These are phyloP conservation scores for Nicotiana sylvestris DNA, from an alignment of 257 asterid genomes.

Conservation along the genomic window DNA sequence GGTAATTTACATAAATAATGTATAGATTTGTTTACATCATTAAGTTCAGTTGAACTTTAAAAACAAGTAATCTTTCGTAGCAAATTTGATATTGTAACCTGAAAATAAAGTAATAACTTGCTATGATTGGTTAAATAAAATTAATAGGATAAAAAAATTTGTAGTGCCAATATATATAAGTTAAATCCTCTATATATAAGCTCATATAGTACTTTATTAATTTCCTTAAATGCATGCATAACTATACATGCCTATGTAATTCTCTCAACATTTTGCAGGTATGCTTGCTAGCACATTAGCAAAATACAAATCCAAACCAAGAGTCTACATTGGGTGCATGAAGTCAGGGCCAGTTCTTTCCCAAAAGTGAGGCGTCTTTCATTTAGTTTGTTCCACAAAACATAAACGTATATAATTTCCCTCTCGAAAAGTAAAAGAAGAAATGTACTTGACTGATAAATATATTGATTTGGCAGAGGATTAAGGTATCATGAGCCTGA, in stretches of 20 bases:
- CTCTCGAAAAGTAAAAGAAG: background rate
- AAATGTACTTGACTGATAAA: background rate
- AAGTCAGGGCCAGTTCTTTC: slow-evolving; percentile 78
- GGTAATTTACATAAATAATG: slow-evolving; percentile 16
- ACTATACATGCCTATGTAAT: background rate
- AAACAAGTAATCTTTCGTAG: too few relatives aligned
- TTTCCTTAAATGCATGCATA: background rate
- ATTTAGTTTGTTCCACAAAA: background rate
- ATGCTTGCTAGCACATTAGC: slow-evolving; percentile 40
- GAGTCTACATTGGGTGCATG: slow-evolving; percentile 84
- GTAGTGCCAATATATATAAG: too few relatives aligned
- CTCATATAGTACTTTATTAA: background rate
- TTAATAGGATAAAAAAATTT: too few relatives aligned
- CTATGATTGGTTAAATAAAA: too few relatives aligned
- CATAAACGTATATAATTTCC: background rate
- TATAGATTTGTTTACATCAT: too few relatives aligned
- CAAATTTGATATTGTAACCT: too few relatives aligned
- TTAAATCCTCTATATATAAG: too few relatives aligned
- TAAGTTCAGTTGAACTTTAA: too few relatives aligned
- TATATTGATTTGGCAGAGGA: slow-evolving; percentile 34
- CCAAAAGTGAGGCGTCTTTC: slow-evolving; percentile 33
- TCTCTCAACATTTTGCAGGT: slow-evolving; percentile 14
- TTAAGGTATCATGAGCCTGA: slow-evolving; percentile 81
- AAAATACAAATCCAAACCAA: slow-evolving; percentile 50
- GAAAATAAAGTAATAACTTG: too few relatives aligned